Conservation (phyloP, 257 asterid genomes). For the Pogostemon cablin region DNA sequence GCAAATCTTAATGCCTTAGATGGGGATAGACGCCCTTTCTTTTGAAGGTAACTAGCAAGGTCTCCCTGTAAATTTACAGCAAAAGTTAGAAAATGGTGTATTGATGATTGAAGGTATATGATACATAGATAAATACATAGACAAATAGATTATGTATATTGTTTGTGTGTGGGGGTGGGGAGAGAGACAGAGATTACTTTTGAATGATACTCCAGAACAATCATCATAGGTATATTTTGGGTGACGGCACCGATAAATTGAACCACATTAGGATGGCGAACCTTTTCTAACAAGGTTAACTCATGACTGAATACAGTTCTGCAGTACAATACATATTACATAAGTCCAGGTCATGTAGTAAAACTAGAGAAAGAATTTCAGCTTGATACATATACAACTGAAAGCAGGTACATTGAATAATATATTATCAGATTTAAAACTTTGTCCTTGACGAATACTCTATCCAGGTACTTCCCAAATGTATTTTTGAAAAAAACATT, state of each 20-base stretch:
- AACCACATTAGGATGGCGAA: constrained; percentile 95
- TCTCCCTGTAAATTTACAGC: constrained; percentile 66
- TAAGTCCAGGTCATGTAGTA: constrained; percentile 31
- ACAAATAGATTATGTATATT: not conserved
- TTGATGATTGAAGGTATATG: not conserved
- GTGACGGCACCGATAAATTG: constrained; percentile 99
- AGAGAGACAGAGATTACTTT: constrained; percentile 58
- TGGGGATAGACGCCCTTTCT: constrained; percentile 87
- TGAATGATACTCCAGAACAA: constrained; percentile 78
- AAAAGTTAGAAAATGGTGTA: constrained; percentile 27
- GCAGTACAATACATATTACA: constrained; percentile 37
- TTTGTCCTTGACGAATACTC: not conserved
- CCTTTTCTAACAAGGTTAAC: constrained; percentile 83
- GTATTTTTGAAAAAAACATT: not conserved
- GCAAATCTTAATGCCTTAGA: constrained; percentile 87
- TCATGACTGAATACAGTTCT: constrained; percentile 90
- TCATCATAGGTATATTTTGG: constrained; percentile 98
- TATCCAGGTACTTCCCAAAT: constrained; percentile 14
- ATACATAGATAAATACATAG: not conserved
- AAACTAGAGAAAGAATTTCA: constrained; percentile 18
- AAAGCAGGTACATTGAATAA: constrained; percentile 4
- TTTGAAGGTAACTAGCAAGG: constrained; percentile 73
- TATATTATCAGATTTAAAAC: constrained; percentile 1
- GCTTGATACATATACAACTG: constrained; percentile 2
- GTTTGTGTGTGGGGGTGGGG: constrained; percentile 12